Percentiles rank a stretch among this genome's conserved stretches.
These are phyloP conservation scores for Paracamarosporium sp. DNA, from an alignment of 2,329 filamentous ascomycete species.

Conservation along the genomic window DNA sequence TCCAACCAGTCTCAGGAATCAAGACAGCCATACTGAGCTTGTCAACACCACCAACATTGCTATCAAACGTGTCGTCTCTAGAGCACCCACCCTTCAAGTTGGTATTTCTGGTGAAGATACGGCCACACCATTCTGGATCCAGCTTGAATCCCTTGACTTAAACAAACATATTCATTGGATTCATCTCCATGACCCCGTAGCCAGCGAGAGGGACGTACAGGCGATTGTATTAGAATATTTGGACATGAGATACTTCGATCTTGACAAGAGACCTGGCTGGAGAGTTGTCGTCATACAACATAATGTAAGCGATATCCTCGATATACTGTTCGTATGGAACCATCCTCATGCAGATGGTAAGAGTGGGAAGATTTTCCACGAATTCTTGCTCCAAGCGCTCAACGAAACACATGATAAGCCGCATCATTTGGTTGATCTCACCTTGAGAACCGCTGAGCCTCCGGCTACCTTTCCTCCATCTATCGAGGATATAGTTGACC, in stretches of 20 bases:
- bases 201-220: constrained; percentile 15
- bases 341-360: constrained; percentile 21
- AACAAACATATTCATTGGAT: constrained; percentile 22
- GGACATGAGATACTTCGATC: too few relatives aligned
- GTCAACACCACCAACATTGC: constrained; percentile 14
- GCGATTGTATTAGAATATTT: too few relatives aligned
- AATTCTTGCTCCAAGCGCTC: constrained; percentile 14
- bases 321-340: constrained; percentile 22
- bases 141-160: constrained; percentile 18
- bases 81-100: constrained; percentile 20
- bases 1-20: constrained; percentile 15
- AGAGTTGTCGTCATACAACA: constrained; percentile 17
- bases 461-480: too few relatives aligned
- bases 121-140: constrained; percentile 18
- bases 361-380: constrained; percentile 22
- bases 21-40: constrained; percentile 14
- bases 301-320: constrained; percentile 6
- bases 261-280: constrained; percentile 23
- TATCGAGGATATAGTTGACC: constrained; percentile 9
- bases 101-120: constrained; percentile 17
- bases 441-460: constrained; percentile 3
- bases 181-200: too few relatives aligned
- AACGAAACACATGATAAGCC: too few relatives aligned
- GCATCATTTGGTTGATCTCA: too few relatives aligned
- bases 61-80: constrained; percentile 14